These are phyloP conservation scores for Phaffomyces antillensis DNA, from an alignment of 805 yeast species.

Conservation along the genomic window DNA sequence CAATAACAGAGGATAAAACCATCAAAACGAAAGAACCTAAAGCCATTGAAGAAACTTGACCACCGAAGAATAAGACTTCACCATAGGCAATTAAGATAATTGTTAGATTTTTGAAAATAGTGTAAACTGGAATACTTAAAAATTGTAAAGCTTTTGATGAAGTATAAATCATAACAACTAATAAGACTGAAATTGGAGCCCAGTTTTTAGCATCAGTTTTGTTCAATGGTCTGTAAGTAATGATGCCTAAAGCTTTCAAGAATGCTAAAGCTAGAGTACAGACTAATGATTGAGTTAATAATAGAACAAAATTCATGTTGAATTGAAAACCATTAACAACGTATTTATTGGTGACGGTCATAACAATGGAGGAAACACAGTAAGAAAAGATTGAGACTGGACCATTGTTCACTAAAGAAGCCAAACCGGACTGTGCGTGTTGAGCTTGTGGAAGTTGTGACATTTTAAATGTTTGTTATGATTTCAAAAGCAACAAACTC, in stretches of 20 bases:
- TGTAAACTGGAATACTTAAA: conserved; percentile 91
- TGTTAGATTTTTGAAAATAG: conserved; percentile 95
- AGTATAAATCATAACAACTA: conserved; percentile 93
- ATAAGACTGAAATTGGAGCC: conserved; percentile 85
- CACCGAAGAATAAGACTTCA: conserved; percentile 96
- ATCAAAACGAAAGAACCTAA: conserved; percentile 81
- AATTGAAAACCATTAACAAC: conserved; percentile 69
- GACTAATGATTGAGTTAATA: conserved; percentile 83
- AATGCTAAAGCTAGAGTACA: conserved; percentile 68
- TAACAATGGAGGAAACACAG: conserved; percentile 90
- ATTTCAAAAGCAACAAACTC: too few relatives aligned
- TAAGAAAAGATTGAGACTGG: conserved; percentile 69
- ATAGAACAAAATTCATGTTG: conserved; percentile 79
- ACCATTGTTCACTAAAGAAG: conserved; percentile 37
- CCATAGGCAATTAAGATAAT: conserved; percentile 96
- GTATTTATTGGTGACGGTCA: conserved; percentile 96
- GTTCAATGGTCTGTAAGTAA: conserved; percentile 83
- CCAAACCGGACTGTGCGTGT: conserved; percentile 11
- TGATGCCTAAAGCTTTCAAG: conserved; percentile 68
- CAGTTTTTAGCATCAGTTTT: conserved; percentile 88
- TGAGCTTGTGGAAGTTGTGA: conserved; percentile 16
- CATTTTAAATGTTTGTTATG: background rate
- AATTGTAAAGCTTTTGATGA: conserved; percentile 90
- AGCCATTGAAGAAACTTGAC: conserved; percentile 83
- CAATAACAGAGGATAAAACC: conserved; percentile 94